Evolutionary conservation across 495 filamentous ascomycete species (phyloP), one percentile per base, ranked within the genome.

Genomic region (Jackrogersella minutella): DNA sequence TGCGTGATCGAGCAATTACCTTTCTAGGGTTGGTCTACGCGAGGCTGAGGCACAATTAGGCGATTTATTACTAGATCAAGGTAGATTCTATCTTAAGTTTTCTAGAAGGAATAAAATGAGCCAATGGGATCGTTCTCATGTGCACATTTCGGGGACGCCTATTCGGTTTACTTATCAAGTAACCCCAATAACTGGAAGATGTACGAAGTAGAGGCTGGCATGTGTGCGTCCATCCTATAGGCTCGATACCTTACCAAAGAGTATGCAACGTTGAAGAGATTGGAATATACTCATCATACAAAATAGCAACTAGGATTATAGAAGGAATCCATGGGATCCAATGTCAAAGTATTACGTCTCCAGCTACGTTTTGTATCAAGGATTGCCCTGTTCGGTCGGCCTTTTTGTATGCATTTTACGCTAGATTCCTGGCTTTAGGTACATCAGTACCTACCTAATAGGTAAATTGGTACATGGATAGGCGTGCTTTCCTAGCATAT

Each of bases 341-440:
- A 16, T 16, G 46, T 22, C 28, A 34, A 58, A 44, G 26, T 24
- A 41, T 34, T 44, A 57, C 33, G 33, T 51, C 17, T n/a, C 34
- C 40, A 43, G 17, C 19, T 43, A 43, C 22, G 17, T 9, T 3
- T 43, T 21, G 40, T 21, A 60, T 21, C 21, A 67, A 24, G 52
- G 53, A 68, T 51, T 57, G 39, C 43, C 52, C 44, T 62, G 64
- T 58, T 67, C 64, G 64, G 64, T 68, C 58, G 34, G 43, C 30
- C 33, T 17, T 59, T 60, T n/a, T n/a, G n/a, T n/a, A n/a, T n/a
- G n/a, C n/a, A n/a, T 30, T 30, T 30, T 30, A 7, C 3, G 7
- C 3, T 3, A 3, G 26, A 30, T 7, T 30, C 7, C 26, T 30
- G 26, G 22, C 9, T 2, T 22, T 9, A 46, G 9, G 41, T 46